Conservation (phyloP, 306 rosid species). For the Abrus pulchellus region DNA sequence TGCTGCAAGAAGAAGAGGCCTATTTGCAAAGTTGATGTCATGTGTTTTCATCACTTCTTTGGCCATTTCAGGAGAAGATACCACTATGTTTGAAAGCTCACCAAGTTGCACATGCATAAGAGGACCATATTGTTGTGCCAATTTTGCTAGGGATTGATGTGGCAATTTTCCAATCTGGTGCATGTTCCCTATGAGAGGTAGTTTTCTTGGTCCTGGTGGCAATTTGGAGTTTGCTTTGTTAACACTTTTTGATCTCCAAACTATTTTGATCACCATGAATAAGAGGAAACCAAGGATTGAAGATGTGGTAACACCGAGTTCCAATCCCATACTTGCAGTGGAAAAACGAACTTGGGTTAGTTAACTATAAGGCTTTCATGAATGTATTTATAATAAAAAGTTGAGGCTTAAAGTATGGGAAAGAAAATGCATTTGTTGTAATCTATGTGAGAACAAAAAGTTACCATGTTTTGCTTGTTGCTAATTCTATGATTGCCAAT, state of each 20-base stretch:
- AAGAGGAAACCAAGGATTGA: slow-evolving; percentile 19
- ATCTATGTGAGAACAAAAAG: too few species aligned
- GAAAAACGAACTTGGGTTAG: too few species aligned
- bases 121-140: slow-evolving; percentile 44
- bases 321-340: too few species aligned
- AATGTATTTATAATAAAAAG: too few species aligned
- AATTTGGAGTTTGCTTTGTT: slow-evolving; percentile 32
- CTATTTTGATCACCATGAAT: slow-evolving; percentile 16
- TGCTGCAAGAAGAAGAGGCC: slow-evolving; percentile 47
- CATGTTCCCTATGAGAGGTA: slow-evolving; percentile 52
- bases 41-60: slow-evolving; percentile 54
- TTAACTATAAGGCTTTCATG: too few species aligned
- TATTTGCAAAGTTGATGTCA: slow-evolving; percentile 44
- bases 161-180: slow-evolving; percentile 47
- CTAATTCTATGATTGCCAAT: too few species aligned
- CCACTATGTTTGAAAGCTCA: slow-evolving; percentile 40
- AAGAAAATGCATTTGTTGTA: too few species aligned
- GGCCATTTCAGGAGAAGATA: slow-evolving; percentile 57
- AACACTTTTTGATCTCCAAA: slow-evolving; percentile 38
- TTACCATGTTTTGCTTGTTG: too few species aligned
- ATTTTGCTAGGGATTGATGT: slow-evolving; percentile 40
- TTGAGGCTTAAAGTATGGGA: too few species aligned
- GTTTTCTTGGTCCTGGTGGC: slow-evolving; percentile 53
- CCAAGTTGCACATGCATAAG: slow-evolving; percentile 50
- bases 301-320: not conserved